Percentiles rank a stretch among this genome's conserved stretches.
Conservation (phyloP, 176 grass and related monocot species). For the Hordeum marinum region DNA sequence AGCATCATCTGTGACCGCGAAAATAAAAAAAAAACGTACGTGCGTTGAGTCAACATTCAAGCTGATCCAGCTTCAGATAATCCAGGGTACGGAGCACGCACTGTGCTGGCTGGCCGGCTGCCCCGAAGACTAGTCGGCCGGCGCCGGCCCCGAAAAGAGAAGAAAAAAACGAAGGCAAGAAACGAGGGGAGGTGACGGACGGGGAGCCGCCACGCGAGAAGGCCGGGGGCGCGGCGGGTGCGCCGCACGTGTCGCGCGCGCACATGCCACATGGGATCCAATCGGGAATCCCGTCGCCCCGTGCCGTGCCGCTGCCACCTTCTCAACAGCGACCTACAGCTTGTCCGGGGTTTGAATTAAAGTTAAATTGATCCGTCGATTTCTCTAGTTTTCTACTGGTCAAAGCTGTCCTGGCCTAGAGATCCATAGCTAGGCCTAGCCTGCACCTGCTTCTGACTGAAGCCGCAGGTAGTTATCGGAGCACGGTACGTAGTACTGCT, state of each 20-base stretch:
- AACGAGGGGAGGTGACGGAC: not conserved
- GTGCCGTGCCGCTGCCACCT: not conserved
- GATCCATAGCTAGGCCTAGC: no score
- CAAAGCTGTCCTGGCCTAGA: no score
- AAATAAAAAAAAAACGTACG: no score
- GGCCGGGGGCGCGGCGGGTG: not conserved
- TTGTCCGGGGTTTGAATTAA: no score
- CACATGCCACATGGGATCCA: not conserved
- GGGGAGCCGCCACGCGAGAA: not conserved
- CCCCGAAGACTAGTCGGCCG: not conserved
- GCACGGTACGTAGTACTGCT: not conserved
- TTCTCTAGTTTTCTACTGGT: no score
- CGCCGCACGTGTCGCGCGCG: not conserved
- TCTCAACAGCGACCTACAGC: not conserved
- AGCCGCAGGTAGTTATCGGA: not conserved
- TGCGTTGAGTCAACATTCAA: not conserved
- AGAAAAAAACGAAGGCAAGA: not conserved
- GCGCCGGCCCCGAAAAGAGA: no score
- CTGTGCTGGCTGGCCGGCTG: no score
- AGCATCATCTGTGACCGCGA: no score
- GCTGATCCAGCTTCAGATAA: not conserved
- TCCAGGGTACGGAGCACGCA: not conserved
- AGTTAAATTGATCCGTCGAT: no score
- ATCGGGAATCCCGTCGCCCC: not conserved
- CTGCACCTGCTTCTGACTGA: not conserved